Evolutionary conservation across 2,329 filamentous ascomycete genomes (phyloP).

Genomic region (Epichloe aotearoae): DNA sequence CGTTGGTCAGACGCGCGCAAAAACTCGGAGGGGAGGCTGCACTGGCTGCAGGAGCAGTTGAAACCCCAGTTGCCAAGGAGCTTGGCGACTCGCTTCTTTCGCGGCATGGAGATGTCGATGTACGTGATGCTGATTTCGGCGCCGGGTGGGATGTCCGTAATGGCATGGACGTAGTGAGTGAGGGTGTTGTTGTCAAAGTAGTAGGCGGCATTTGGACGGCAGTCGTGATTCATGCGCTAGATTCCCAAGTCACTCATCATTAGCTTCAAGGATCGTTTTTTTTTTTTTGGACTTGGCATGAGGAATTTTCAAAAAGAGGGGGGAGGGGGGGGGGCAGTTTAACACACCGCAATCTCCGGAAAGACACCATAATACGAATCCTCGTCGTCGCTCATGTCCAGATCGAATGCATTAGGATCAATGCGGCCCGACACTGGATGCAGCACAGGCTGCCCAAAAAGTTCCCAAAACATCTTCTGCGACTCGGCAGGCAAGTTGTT

Average conservation of each 20-base stretch:
- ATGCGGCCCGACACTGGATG: slow-evolving; percentile 5
- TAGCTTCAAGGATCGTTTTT: too few species aligned
- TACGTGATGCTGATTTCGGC: slow-evolving; percentile 32
- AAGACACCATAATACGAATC: slow-evolving; percentile 3
- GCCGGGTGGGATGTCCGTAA: slow-evolving; percentile 25
- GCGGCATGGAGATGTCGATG: slow-evolving; percentile 20
- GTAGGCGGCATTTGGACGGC: slow-evolving; percentile 31
- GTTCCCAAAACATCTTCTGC: slow-evolving; percentile 3
- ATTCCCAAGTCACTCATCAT: neutral
- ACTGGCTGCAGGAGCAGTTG: slow-evolving; percentile 26
- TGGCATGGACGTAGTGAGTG: slow-evolving; percentile 25
- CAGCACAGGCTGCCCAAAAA: neutral
- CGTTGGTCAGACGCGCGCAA: slow-evolving; percentile 23
- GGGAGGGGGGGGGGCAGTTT: too few species aligned
- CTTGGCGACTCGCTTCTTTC: slow-evolving; percentile 14
- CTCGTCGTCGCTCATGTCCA: neutral
- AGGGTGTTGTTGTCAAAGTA: slow-evolving; percentile 25
- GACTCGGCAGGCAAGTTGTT: slow-evolving; percentile 1
- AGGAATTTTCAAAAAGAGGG: too few species aligned
- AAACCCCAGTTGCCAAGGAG: slow-evolving; percentile 26
- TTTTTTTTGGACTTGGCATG: neutral
- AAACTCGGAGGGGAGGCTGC: slow-evolving; percentile 17
- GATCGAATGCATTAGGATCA: slow-evolving; percentile 8
- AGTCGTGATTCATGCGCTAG: slow-evolving; percentile 31
- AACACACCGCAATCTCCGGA: slow-evolving; percentile 9